Conservation (phyloP, 2,329 filamentous ascomycete species). For the Teratosphaeria pseudoeucalypti region DNA sequence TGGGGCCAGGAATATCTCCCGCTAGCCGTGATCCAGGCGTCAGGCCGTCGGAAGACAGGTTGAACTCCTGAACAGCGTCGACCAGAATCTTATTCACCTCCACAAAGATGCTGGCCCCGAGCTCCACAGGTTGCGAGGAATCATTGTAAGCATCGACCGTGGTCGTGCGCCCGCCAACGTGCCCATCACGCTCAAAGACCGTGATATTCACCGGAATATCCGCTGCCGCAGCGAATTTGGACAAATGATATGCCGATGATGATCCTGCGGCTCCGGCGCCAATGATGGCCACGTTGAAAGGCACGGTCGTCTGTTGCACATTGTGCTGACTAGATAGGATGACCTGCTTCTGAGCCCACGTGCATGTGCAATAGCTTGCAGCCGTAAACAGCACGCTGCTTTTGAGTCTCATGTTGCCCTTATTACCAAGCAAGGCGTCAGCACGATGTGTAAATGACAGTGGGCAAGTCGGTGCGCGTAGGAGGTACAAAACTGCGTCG, state of each 20-base stretch:
- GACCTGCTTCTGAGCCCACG: background rate
- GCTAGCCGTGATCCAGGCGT: background rate
- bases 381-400: background rate
- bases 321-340: background rate
- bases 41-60: conserved; percentile 43
- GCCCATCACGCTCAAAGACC: conserved; percentile 69
- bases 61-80: conserved; percentile 60
- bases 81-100: conserved; percentile 71
- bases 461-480: background rate
- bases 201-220: conserved; percentile 65
- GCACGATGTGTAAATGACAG: background rate
- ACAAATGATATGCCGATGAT: conserved; percentile 74
- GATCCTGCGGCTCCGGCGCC: conserved; percentile 79
- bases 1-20: conserved; percentile 37
- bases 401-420: background rate
- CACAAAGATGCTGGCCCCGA: conserved; percentile 90
- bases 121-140: conserved; percentile 59
- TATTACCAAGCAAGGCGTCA: background rate
- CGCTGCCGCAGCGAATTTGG: conserved; percentile 54
- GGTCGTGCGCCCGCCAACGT: conserved; percentile 75
- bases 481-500: background rate
- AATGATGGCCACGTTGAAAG: conserved; percentile 10
- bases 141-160: conserved; percentile 71
- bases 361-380: background rate
- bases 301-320: background rate